Base-by-base conservation (phyloP, 345 rosid species). In the Cardamine chenopodiifolia region DNA sequence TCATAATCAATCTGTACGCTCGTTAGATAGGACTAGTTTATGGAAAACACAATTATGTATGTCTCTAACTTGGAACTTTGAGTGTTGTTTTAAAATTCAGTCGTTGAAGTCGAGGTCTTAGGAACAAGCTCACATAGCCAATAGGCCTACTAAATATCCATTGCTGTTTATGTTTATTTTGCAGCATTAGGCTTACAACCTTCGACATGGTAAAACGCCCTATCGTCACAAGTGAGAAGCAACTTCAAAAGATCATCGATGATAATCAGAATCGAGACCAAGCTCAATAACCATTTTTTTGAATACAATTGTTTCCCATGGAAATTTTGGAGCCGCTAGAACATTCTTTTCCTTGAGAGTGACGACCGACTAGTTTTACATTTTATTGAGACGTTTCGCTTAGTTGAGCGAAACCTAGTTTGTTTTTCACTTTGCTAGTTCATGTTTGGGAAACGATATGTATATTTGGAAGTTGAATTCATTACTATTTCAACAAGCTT, bases 151-250 rank as follows among this genome's bases (percentile, higher is more conserved):
- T 57, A n/a, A 49, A 37, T 44, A 10, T 17, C 22, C 34, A 7
- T 75, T 49, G 45, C n/a, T 7, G 15, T 39, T 35, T 25, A 34
- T 26, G n/a, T 68, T 60, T 31, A 2, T 64, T 20, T 48, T 83
- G 87, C 98, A 96, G 99, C 85, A 96, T 96, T 63, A 84, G 91
- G 91, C 96, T 96, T 61, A 88, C 98, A 18, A 79, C 96, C 28
- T 96, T 83, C 48, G 99, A 92, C 81, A 81, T 85, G n/a, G 89
- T 88, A 40, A 96, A 96, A 76, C 92, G 90, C 61, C 81, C 89
- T 20, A 89, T 96, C 60, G 77, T 85, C 15, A 71, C 89, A 1
- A 80, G 98, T 57, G 96, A 89, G 83, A 87, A 79, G 77, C 96
- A 96, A 85, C 83, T 92, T 40, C 88, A 89, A 81, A 85, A 77